A percentile compares a stretch with the other conserved stretches of the same genome.
Evolutionary conservation across 2,329 filamentous ascomycete species (phyloP).

Genomic region (Ceratocystis huliohia): DNA sequence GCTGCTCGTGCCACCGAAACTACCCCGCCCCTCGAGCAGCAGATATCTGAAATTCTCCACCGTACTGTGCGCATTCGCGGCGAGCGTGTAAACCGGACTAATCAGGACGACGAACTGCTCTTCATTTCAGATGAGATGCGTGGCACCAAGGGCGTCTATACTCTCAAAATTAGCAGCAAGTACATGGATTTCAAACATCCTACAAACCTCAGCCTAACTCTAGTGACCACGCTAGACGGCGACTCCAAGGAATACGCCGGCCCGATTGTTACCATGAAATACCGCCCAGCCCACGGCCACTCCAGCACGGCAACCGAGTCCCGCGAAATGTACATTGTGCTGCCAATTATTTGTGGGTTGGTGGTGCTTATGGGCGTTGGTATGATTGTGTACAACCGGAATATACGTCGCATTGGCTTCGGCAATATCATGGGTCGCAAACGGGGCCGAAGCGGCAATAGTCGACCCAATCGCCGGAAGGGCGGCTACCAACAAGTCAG

Average conservation of each 20-base stretch:
- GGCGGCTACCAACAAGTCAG: conserved; percentile 24
- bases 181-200: conserved; percentile 30
- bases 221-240: conserved; percentile 31
- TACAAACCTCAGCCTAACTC: conserved; percentile 38
- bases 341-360: conserved; percentile 39
- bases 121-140: conserved; percentile 29
- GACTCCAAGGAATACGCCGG: conserved; percentile 32
- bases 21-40: neutral
- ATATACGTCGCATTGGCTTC: conserved; percentile 37
- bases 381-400: conserved; percentile 44
- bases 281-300: conserved; percentile 27
- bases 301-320: conserved; percentile 28
- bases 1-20: conserved; percentile 4
- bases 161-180: conserved; percentile 31
- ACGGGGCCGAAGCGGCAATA: conserved; percentile 27
- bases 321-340: conserved; percentile 38
- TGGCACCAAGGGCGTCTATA: conserved; percentile 37
- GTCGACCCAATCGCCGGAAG: conserved; percentile 31
- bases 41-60: neutral
- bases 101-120: conserved; percentile 30
- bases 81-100: conserved; percentile 33
- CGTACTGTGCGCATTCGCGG: conserved; percentile 24
- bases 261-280: conserved; percentile 30
- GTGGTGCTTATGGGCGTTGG: conserved; percentile 39
- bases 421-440: conserved; percentile 40